Base-by-base conservation (phyloP, 2,329 filamentous ascomycete species). In the Scortechinia acanthostroma region DNA sequence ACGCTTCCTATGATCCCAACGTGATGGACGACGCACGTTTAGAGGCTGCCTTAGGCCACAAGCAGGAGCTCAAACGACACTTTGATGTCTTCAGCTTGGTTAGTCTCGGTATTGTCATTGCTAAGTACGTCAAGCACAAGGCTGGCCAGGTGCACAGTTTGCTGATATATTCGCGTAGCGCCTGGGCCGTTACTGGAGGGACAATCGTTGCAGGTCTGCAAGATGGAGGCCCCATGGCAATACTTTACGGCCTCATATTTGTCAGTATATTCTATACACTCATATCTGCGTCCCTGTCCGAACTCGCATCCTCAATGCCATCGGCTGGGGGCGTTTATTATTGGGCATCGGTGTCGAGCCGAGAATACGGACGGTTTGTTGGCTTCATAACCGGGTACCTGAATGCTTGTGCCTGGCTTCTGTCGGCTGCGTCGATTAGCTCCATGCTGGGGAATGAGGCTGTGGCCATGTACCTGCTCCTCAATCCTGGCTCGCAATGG, bases 211-310 rank as follows among this genome's bases (percentile, higher is more conserved):
- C 60, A 35, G 66, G 66, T 4, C 57, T 71, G 43, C 58, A 53
- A 46, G 71, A 73, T 53, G 70, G 70, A 47, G 70, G 70, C 3
- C 63, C 66, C 4, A 61, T 69, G 3, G 70, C 68, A 33, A 61
- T 69, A 13, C 61, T 73, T 23, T 73, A 72, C 51, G 70, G 71
- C 58, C 69, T 72, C 48, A 60, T 49, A 22, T 19, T 37, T 13
- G 42, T 43, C 28, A 66, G 66, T 1, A 45, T 69, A 21, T 73
- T 67, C 46, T 73, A 73, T 52, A 69, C 64, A 58, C 53, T 71
- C 35, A 61, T 73, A 16, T 68, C 65, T 3, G 66, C 69, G 2
- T 30, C 25, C 10, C n/a, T 30, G n/a, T 10, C 25, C 25, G 25
- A 30, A 30, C 25, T 30, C 25, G 25, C 25, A 10, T 30, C 25